Conservation (phyloP, 345 rosid genomes). For the Pistacia integerrima region DNA sequence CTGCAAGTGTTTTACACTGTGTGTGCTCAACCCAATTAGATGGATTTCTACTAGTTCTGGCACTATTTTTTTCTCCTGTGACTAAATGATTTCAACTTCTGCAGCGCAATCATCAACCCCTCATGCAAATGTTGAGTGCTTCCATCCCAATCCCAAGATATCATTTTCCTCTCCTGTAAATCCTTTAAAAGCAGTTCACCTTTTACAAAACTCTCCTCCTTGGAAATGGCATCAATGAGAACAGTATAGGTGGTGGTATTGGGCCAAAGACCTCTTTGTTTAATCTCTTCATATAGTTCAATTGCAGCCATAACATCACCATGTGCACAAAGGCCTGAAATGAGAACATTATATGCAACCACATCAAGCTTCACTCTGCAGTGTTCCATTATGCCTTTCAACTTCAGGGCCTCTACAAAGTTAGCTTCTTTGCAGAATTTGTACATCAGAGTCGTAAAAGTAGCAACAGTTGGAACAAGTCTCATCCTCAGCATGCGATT, state of each 20-base stretch:
- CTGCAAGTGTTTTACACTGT: background rate
- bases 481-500: slow-evolving; percentile 53
- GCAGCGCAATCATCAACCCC: slow-evolving; percentile 42
- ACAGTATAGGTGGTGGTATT: slow-evolving; percentile 59
- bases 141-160: slow-evolving; percentile 42
- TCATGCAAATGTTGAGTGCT: slow-evolving; percentile 32
- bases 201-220: slow-evolving; percentile 23
- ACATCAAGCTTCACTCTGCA: slow-evolving; percentile 68
- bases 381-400: slow-evolving; percentile 50
- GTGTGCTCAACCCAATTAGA: background rate
- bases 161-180: slow-evolving; percentile 57
- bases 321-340: slow-evolving; percentile 61
- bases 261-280: slow-evolving; percentile 60
- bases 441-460: slow-evolving; percentile 80
- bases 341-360: slow-evolving; percentile 72
- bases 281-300: slow-evolving; percentile 77
- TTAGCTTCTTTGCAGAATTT: slow-evolving; percentile 53
- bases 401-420: slow-evolving; percentile 51
- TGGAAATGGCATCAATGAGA: slow-evolving; percentile 54
- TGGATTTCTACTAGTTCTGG: slow-evolving; percentile 10
- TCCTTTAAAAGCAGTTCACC: slow-evolving; percentile 59
- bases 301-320: slow-evolving; percentile 56
- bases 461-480: slow-evolving; percentile 72
- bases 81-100: slow-evolving; percentile 44
- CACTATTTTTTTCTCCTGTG: slow-evolving; percentile 33